A percentile compares a stretch with the other conserved stretches of the same genome.
These are phyloP conservation scores for Metschnikowia gelsemii DNA, from an alignment of 805 yeast species.

Conservation along the genomic window DNA sequence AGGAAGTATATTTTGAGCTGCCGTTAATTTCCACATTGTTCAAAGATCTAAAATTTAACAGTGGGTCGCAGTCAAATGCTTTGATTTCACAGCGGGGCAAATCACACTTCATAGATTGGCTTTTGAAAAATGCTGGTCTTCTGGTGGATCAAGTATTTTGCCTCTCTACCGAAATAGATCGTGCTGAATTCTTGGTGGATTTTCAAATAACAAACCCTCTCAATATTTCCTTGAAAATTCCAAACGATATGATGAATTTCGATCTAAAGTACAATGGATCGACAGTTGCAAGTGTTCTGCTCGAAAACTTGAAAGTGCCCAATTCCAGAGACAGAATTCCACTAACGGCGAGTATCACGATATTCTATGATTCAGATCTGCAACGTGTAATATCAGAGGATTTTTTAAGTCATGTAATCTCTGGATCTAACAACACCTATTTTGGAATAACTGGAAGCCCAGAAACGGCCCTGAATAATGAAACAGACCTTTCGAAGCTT, in stretches of 20 bases:
- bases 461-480: not conserved
- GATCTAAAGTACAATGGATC: constrained; percentile 34
- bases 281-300: constrained; percentile 29
- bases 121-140: constrained; percentile 6
- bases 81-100: not conserved
- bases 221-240: constrained; percentile 23
- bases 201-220: constrained; percentile 36
- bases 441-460: constrained; percentile 8
- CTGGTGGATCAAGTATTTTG: constrained; percentile 22
- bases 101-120: constrained; percentile 10
- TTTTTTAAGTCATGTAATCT: constrained; percentile 24
- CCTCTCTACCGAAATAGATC: constrained; percentile 26
- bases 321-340: constrained; percentile 17
- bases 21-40: constrained; percentile 8
- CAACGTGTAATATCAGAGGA: constrained; percentile 17
- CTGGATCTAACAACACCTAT: constrained; percentile 16
- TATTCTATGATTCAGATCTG: constrained; percentile 13
- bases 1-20: constrained; percentile 5
- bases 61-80: not conserved
- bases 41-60: constrained; percentile 3
- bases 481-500: constrained; percentile 6
- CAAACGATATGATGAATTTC: constrained; percentile 25
- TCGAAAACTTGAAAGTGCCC: constrained; percentile 24
- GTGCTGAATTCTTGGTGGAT: constrained; percentile 29
- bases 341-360: constrained; percentile 21